Evolutionary conservation across 257 asterid genomes (phyloP), one percentile per base, ranked within the genome.

Genomic region (Penstemon davidsonii): DNA sequence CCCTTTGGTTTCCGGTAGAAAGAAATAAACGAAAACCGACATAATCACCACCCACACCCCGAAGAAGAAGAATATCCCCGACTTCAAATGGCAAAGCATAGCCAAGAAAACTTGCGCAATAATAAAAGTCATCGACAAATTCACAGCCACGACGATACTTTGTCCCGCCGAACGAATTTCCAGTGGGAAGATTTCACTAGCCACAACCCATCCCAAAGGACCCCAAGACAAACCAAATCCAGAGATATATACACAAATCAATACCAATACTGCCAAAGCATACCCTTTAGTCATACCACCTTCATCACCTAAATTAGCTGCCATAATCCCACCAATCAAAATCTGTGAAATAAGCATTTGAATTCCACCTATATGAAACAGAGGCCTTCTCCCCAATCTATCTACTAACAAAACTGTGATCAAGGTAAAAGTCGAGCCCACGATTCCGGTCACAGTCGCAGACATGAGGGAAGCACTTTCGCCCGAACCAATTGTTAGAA

Each of bases 191-290:
- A 68, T 56, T 9, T 68, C 73, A 33, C 56, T 68, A 8, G 65
- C 18, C 0, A 68, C 65, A 5, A 68, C 46, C 73, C 73, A 68
- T 36, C 47, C 73, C 7, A 68, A 44, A 4, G 73, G 73, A 4
- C 73, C 73, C 73, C 73, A 68, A 4, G 73, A 68, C 37, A 68
- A 25, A 18, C 57, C 73, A 36, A 68, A 68, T 6, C 64, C 73
- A 0, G 58, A 44, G 13, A 56, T 33, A 50, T 68, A 68, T 18
- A 55, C 15, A 5, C 73, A 68, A 1, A 68, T 56, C 44, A 68
- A 10, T 1, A 56, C 12, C 44, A 56, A 15, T 4, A 56, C 65
- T 44, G 25, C 4, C 2, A 56, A 6, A 18, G 58, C 65, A 57
- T 55, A 56, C 10, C 73, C 73, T 55, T 68, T 56, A 49, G 40